Evolutionary conservation across 108 stramenopile species (phyloP), one percentile per base, ranked within the genome.

Genomic region (Cyclotella atomus): DNA sequence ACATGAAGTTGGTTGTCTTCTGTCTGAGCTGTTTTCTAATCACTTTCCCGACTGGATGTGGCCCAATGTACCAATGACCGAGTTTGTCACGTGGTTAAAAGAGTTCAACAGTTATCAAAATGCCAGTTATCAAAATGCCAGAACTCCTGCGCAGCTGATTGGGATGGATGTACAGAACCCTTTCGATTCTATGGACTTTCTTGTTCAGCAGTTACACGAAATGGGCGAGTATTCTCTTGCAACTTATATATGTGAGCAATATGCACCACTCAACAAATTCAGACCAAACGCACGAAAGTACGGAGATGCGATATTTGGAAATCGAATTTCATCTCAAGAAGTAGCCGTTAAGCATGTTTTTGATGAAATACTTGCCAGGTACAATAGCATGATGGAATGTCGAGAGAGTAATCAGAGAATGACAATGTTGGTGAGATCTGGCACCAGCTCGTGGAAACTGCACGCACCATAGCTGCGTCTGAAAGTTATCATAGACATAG

Each of bases 41-140:
- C 35, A 24, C 2, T 69, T 69, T 41, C 68, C 68, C 0, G 38
- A 59, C 57, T 69, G 68, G 68, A 69, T 69, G 68, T 69, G 68
- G 68, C 24, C 24, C 21, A 69, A 69, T 17, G 16, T 43, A 16
- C 57, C 68, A 34, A 69, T 59, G 68, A 25, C 34, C 7, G 55
- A 69, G 16, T 69, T 69, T 69, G 68, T 69, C 23, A 41, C 54
- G 12, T 69, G 55, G 55, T 16, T 69, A 27, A 23, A 59, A 30
- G 12, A 29, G n/a, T 30, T 24, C 54, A 69, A 56, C 36, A 24
- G 16, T 21, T 14, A 29, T 3, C 52, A 14, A 57, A 21, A 25
- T n/a, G n/a, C n/a, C n/a, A n/a, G n/a, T n/a, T n/a, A n/a, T n/a
- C n/a, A n/a, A n/a, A n/a, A n/a, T n/a, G n/a, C n/a, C n/a, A n/a